A percentile compares a stretch with the other conserved stretches of the same genome.
Conservation (phyloP, 225 moss, liverwort and hornwort genomes). For the Thuidium tamariscinum region DNA sequence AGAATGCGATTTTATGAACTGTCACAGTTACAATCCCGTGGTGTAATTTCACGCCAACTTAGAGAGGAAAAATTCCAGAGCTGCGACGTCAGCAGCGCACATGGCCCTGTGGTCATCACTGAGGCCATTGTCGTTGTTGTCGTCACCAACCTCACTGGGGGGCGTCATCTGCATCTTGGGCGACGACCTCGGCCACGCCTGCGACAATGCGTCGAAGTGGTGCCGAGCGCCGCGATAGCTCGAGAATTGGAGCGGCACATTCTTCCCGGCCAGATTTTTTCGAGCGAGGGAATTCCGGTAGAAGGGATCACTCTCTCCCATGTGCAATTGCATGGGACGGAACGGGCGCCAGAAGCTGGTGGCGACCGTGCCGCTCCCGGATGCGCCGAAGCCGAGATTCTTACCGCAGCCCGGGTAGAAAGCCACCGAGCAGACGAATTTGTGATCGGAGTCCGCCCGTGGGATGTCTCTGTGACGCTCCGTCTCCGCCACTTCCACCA, state of each 20-base stretch:
- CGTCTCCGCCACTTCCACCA: slow-evolving; percentile 47
- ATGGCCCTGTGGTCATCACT: slow-evolving; percentile 32
- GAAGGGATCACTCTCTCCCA: slow-evolving; percentile 33
- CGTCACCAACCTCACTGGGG: not conserved
- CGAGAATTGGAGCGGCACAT: not conserved
- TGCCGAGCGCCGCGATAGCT: slow-evolving; percentile 28
- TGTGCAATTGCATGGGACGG: slow-evolving; percentile 27
- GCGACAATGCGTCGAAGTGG: slow-evolving; percentile 39
- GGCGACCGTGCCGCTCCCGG: not conserved
- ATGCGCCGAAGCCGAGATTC: slow-evolving; percentile 23
- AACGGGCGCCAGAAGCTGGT: slow-evolving; percentile 49
- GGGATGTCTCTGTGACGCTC: not conserved
- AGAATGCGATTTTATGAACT: not conserved
- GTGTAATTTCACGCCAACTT: not conserved
- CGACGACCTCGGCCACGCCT: slow-evolving; percentile 16
- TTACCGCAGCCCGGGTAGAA: slow-evolving; percentile 58
- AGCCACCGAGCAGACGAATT: slow-evolving; percentile 25
- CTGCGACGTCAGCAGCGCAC: slow-evolving; percentile 28
- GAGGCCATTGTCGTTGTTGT: not conserved
- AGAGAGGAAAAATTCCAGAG: slow-evolving; percentile 26
- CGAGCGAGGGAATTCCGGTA: slow-evolving; percentile 23
- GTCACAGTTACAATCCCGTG: not conserved
- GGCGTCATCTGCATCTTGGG: not conserved
- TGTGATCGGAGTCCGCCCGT: slow-evolving; percentile 8
- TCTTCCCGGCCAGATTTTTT: not conserved